Conservation (phyloP, 306 rosid species). For the Prunus kanzakura region DNA sequence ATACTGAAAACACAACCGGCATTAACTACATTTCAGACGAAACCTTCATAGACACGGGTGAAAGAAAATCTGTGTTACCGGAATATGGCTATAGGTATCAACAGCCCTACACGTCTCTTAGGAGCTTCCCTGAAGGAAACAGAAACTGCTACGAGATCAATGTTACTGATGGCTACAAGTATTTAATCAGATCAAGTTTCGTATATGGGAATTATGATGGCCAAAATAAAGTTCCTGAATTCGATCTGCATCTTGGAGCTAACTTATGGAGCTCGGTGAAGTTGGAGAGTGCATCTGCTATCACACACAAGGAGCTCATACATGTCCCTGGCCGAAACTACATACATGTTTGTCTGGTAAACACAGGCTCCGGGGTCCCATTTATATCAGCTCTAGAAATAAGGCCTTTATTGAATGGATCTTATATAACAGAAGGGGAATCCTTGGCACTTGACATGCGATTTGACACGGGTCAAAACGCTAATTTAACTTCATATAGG, state of each 20-base stretch:
- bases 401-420: conserved; percentile 17
- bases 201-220: conserved; percentile 42
- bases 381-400: conserved; percentile 46
- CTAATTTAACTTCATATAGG: not conserved
- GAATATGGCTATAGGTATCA: not conserved
- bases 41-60: conserved; percentile 23
- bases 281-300: not conserved
- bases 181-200: conserved; percentile 45
- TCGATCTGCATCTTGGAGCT: conserved; percentile 42
- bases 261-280: conserved; percentile 29
- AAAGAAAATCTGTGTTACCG: not conserved
- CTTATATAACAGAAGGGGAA: not conserved
- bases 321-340: conserved; percentile 26
- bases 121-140: conserved; percentile 44
- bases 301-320: conserved; percentile 20
- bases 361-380: conserved; percentile 38
- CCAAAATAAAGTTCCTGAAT: conserved; percentile 17
- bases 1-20: not conserved
- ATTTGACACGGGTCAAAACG: conserved; percentile 16
- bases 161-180: conserved; percentile 25
- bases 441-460: conserved; percentile 12
- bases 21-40: conserved; percentile 28
- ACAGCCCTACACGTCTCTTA: conserved; percentile 19
- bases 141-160: conserved; percentile 51
- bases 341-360: conserved; percentile 40